Evolutionary conservation across 257 asterid genomes (phyloP).

Genomic region (Mitragyna speciosa): DNA sequence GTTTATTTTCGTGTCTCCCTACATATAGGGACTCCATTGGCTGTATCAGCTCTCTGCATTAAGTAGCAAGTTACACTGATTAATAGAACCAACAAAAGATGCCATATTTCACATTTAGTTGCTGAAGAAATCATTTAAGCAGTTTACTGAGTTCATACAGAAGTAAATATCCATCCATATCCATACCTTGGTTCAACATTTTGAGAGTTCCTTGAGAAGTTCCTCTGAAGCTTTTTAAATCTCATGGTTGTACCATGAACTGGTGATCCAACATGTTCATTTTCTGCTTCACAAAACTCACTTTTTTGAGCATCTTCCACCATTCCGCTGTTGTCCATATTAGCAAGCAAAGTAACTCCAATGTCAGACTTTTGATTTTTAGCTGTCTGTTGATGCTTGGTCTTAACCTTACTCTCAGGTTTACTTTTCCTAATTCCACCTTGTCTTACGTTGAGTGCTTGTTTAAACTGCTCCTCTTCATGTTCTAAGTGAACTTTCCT

Average conservation of each 20-base stretch:
- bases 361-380: constrained; percentile 46
- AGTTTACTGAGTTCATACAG: constrained; percentile 1
- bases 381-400: constrained; percentile 50
- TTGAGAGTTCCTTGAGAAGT: constrained; percentile 60
- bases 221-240: constrained; percentile 50
- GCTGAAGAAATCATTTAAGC: neutral
- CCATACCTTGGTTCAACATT: constrained; percentile 78
- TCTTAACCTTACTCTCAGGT: constrained; percentile 56
- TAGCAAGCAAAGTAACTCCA: constrained; percentile 41
- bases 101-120: neutral
- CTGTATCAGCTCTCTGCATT: constrained; percentile 46
- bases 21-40: constrained; percentile 40
- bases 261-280: constrained; percentile 40
- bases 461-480: constrained; percentile 72
- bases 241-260: constrained; percentile 32
- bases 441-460: constrained; percentile 60
- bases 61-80: constrained; percentile 14
- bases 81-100: constrained; percentile 7
- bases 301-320: constrained; percentile 43
- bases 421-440: constrained; percentile 62
- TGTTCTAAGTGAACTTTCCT: constrained; percentile 52
- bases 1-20: constrained; percentile 47
- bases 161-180: neutral
- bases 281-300: constrained; percentile 56
- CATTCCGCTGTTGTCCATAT: constrained; percentile 31